Base-by-base conservation (phyloP, 2,329 filamentous ascomycete species). In the Claviceps sp. region DNA sequence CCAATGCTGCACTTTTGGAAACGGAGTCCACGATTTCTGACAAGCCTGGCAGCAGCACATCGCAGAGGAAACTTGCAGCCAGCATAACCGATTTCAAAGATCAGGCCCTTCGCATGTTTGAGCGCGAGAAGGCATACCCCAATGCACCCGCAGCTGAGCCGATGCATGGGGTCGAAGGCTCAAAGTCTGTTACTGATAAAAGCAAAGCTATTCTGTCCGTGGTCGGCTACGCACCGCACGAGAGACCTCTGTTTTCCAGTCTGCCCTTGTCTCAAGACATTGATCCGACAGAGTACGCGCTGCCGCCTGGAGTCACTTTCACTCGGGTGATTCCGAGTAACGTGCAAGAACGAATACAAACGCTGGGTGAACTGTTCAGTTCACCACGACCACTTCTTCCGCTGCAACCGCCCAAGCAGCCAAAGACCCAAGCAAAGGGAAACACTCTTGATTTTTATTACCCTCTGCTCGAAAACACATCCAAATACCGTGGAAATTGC, bases 221-320 rank as follows among this genome's bases (percentile, higher is more conserved):
- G 1, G 83, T 82, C 58, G 88, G 87, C 51, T 85, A 82, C 58
- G 85, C 85, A 42, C 81, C 83, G 1, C 81, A 82, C 45, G 77
- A 86, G 38, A 84, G 82, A 58, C 86, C 91, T 54, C 72, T 96
- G 4, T 96, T 93, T 64, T 95, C 91, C 4, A 95, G 90, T 65
- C 72, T 95, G 48, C 86, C 68, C 8, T 46, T 61, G 14, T 61
- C 66, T 2, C 53, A 61, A 11, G 60, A 64, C 47, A 53, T 60
- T 39, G 60, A 66, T 39, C 52, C 67, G 51, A 58, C 61, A 45
- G 58, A 64, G 60, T 73, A 76, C 39, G 77, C 72, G 20, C 70
- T 96, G 26, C 90, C 90, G 0, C 83, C 80, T 53, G 88, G 88
- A 39, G 78, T 95, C 43, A 79, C 80, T 20, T 59, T 69, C 40